These are phyloP conservation scores for Kwoniella shandongensis DNA, from an alignment of 768 basidiomycete species.

Conservation along the genomic window DNA sequence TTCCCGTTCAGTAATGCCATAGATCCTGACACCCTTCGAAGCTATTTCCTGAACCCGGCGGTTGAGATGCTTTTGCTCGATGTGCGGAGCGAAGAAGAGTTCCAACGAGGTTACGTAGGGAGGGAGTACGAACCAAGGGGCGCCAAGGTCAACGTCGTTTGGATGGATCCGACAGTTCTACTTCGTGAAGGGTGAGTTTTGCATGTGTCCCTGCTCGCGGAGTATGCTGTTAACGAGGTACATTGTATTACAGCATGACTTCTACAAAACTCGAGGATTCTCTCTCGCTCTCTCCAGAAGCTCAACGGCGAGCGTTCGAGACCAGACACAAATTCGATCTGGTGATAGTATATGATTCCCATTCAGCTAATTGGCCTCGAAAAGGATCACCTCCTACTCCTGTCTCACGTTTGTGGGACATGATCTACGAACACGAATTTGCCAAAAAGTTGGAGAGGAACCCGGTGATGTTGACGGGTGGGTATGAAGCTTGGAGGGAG, in stretches of 20 bases:
- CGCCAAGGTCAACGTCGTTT: constrained; percentile 58
- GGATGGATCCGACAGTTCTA: constrained; percentile 79
- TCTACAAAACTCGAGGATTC: constrained; percentile 70
- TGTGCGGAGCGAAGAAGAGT: constrained; percentile 74
- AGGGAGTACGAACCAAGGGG: constrained; percentile 57
- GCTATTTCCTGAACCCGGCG: constrained; percentile 61
- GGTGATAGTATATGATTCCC: constrained; percentile 75
- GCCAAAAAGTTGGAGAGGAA: constrained; percentile 63
- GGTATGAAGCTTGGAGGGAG: constrained; percentile 75
- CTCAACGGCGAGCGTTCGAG: constrained; percentile 71
- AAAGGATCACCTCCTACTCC: constrained; percentile 59
- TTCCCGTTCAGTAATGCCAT: constrained; percentile 66
- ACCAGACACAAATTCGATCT: constrained; percentile 87
- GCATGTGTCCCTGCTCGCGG: background rate
- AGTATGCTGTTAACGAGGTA: too few relatives aligned
- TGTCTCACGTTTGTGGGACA: constrained; percentile 64
- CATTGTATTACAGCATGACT: constrained; percentile 66
- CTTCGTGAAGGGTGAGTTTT: constrained; percentile 65
- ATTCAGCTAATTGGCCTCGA: constrained; percentile 58
- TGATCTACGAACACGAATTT: constrained; percentile 74
- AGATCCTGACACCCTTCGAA: constrained; percentile 62
- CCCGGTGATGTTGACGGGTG: constrained; percentile 82
- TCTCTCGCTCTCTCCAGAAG: constrained; percentile 66
- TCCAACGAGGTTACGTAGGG: constrained; percentile 70
- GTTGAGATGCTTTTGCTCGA: constrained; percentile 74